Evolutionary conservation across 75 land plant species (phyloP), one percentile per base, ranked within the genome.

Genomic region (Picea sitchensis): DNA sequence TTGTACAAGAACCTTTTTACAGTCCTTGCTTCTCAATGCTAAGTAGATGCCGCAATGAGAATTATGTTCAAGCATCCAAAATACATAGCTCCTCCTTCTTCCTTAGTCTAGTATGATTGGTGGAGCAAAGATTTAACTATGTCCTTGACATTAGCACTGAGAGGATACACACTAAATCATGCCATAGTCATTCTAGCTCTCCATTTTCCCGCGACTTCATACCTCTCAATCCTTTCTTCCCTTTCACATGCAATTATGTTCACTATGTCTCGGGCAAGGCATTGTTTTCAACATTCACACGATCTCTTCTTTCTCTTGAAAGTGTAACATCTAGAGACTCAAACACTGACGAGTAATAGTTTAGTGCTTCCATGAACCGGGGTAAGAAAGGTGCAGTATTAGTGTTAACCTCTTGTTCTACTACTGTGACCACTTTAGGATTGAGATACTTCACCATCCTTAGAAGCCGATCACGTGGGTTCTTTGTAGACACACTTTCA

Each of bases 271-370:
- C 26, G 26, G 26, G 26, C 26, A 26, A 26, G 26, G 26, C 26
- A 26, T 26, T 26, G 26, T 26, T 26, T 26, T 26, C 26, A 26
- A 26, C 26, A 26, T 26, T 26, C 26, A 26, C 26, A 26, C 26
- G 0, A 26, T 96, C 96, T 67, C 86, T 86, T 82, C 96, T 94
- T 31, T 90, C 88, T 76, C 95, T 82, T 15, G 99, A 86, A 20
- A 96, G 87, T 11, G 94, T 89, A 9, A 88, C 91, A 75, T 96
- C 99, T 38, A 96, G 85, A 14, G 99, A 96, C 32, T 96, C 98
- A 73, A 94, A 96, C 18, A 96, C 85, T 13, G 92, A 92, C 2
- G 26, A 26, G 26, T 26, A 26, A 26, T 26, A 26, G 26, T 26
- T 26, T 26, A 26, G 26, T 0, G 26, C 26, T 26, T 26, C 26